Base-by-base conservation (phyloP, 2,329 filamentous ascomycete species). In the Aschersonia sp. region DNA sequence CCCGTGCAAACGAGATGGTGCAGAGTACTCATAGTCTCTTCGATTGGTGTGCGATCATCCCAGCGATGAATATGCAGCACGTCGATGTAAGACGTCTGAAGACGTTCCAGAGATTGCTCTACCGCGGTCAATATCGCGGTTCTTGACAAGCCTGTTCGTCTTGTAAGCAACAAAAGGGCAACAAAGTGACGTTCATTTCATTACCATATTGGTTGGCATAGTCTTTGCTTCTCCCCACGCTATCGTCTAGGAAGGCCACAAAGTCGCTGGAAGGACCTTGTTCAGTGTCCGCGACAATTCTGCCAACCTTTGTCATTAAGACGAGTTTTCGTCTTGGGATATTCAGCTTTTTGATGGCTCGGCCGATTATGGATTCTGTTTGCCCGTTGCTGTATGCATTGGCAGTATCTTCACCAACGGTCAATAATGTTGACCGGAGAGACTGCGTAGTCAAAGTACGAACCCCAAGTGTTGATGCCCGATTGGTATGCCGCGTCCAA, bases 101-200 rank as follows among this genome's bases (percentile, higher is more conserved):
- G 63, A 10, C 77, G 63, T 47, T 66, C 58, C 9, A 79, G 66
- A 46, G 73, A 78, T 31, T 68, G 72, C 41, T 83, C 71, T 7
- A 85, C 80, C 0, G 77, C 73, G 51, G 79, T 73, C 57, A 84
- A 78, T 55, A 85, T 83, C 49, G 78, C 73, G 53, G 74, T 73
- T 32, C 81, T 67, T 10, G 73, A 78, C 22, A 83, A 64, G 3
- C 56, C 56, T 54, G 31, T 7, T 7, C 12, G 33, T 12, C 8
- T 37, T 12, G 12, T 37, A 12, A 37, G 33, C 33, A 12, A 7
- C 12, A 12, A 37, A 7, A 12, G 33, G 12, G 8, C 12, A 12
- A 12, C 12, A 37, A 12, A 37, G 33, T 37, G 33, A 12, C 8
- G 33, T 37, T 37, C 12, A 4, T 7, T 2, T 37, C 8, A 7